These are phyloP conservation scores for Irpex lacteus DNA, from an alignment of 1,284 basidiomycete species.

Conservation along the genomic window DNA sequence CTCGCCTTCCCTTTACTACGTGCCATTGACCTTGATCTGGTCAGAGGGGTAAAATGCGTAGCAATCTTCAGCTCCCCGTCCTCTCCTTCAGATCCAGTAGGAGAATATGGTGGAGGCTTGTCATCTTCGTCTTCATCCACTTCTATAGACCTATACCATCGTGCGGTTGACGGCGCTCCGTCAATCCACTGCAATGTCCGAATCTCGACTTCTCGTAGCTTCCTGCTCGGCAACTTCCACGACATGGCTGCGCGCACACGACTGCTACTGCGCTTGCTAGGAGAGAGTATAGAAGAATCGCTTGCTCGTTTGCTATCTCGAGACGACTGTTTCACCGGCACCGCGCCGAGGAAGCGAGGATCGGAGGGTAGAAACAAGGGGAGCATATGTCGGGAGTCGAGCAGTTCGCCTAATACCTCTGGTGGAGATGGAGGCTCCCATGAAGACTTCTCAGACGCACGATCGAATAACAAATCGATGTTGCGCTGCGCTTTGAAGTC, in stretches of 20 bases:
- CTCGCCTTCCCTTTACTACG: conserved; percentile 55
- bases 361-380: conserved; percentile 83
- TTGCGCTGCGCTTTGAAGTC: conserved; percentile 44
- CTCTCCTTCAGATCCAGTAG: conserved; percentile 22
- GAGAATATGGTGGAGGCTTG: conserved; percentile 23
- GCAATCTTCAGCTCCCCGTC: conserved; percentile 28
- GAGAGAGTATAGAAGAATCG: conserved; percentile 30
- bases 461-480: conserved; percentile 81
- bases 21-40: conserved; percentile 55
- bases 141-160: conserved; percentile 35
- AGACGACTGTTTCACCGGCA: conserved; percentile 45
- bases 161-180: conserved; percentile 48
- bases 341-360: conserved; percentile 73
- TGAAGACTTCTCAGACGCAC: conserved; percentile 52
- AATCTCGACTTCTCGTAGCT: conserved; percentile 57
- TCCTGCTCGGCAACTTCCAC: conserved; percentile 56
- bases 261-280: conserved; percentile 36
- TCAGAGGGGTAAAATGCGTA: conserved; percentile 55
- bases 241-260: conserved; percentile 42
- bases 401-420: conserved; percentile 80
- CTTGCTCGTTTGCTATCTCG: conserved; percentile 32
- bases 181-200: conserved; percentile 67
- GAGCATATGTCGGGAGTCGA: conserved; percentile 92
- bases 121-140: conserved; percentile 37
- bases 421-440: conserved; percentile 80